Conservation (phyloP, 257 asterid species). For the Euphrasia confusa region DNA sequence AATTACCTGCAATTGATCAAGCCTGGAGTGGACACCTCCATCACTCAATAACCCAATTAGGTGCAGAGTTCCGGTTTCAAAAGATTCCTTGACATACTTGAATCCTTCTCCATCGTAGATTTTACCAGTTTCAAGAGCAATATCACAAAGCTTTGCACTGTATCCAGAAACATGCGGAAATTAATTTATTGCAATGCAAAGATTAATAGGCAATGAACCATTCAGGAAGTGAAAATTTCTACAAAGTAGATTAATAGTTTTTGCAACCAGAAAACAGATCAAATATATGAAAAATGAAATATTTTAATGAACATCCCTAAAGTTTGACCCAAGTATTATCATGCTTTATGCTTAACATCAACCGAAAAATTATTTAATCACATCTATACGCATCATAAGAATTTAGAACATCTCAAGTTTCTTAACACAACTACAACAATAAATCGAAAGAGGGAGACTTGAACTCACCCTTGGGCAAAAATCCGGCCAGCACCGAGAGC, state of each 20-base stretch:
- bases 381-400: not conserved
- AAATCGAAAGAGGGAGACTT: not conserved
- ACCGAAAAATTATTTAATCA: not conserved
- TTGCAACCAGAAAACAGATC: not conserved
- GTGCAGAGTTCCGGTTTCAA: conserved; percentile 74
- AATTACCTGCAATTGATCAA: conserved; percentile 65
- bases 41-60: conserved; percentile 86
- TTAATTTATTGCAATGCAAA: not conserved
- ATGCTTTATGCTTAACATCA: not conserved
- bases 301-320: not conserved
- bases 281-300: not conserved
- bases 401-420: not conserved
- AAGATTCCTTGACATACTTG: conserved; percentile 61
- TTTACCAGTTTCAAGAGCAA: conserved; percentile 81
- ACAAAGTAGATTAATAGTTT: no score
- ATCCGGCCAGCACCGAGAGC: conserved; percentile 99
- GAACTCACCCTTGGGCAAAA: conserved; percentile 85
- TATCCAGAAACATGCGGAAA: conserved; percentile 10
- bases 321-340: not conserved
- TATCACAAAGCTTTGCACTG: conserved; percentile 91
- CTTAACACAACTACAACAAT: no score
- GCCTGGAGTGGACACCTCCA: conserved; percentile 96
- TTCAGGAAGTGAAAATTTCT: no score
- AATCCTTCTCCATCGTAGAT: conserved; percentile 80
- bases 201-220: no score